Base-by-base conservation (phyloP, 2,329 filamentous ascomycete species). In the Fusarium sp. region DNA sequence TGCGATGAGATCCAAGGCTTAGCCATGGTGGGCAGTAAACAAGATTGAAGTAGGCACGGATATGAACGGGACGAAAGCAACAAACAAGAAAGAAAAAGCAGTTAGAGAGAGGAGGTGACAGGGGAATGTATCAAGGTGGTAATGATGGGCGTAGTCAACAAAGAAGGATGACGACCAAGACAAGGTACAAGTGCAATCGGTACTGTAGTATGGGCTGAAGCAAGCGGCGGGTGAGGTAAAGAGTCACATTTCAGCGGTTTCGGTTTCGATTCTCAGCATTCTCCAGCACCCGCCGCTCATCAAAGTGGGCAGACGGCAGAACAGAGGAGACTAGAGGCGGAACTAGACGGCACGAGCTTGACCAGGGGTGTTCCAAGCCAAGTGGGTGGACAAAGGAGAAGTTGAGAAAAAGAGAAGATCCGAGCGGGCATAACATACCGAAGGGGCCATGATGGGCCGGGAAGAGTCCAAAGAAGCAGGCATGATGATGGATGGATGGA, bases 391-490 rank as follows among this genome's bases (percentile, higher is more conserved):
- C 51, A 57, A 51, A 34, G 47, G 38, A 54, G 62, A 52, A 38
- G 44, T 31, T 40, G 37, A 47, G 36, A 46, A 59, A 41, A 37
- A 64, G 42, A 65, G 51, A 63, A 58, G 55, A 57, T 57, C 67
- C 67, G 49, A 60, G 65, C 62, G 65, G 62, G n/a, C 51, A 47
- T 65, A 65, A 86, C 86, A 57, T 86, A 89, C 86, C 75, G 86
- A 88, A 47, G 86, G 84, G 62, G 85, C 85, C 86, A 89, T 88
- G 77, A 89, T 89, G 73, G 86, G 86, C 76, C 86, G 85, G 55
- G 85, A 82, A 44, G 86, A 89, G 57, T 89, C 86, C 60, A 88
- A 74, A n/a, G 86, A 89, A 65, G 82, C 77, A 76, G 86, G 85
- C 86, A 89, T 89, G 57, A 69, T 30, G 54, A 65, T 49, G 38